These are phyloP conservation scores for Glycine tomentella DNA, from an alignment of 306 rosid species.

Conservation along the genomic window DNA sequence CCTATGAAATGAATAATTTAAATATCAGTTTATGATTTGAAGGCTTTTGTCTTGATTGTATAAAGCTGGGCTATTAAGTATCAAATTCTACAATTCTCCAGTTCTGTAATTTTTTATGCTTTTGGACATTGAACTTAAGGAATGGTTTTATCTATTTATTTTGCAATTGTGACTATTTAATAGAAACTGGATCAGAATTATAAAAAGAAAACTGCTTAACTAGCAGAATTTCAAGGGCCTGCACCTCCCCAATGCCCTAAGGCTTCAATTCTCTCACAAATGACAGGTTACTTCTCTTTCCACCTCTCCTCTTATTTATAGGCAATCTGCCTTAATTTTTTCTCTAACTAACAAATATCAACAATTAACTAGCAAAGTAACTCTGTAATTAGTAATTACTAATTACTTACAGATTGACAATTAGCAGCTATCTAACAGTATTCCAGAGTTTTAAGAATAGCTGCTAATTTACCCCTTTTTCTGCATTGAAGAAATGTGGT, in stretches of 20 bases:
- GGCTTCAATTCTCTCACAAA: no score
- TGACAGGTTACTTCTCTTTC: no score
- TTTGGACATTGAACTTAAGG: neutral
- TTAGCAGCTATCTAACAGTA: neutral
- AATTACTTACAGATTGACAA: neutral
- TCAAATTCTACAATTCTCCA: no score
- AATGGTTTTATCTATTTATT: conserved; percentile 21
- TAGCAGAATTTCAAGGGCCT: neutral
- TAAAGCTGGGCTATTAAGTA: conserved; percentile 7
- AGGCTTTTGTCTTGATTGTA: conserved; percentile 7
- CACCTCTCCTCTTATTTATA: no score
- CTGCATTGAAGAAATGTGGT: conserved; percentile 17
- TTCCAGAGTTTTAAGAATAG: conserved; percentile 7
- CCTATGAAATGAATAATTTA: conserved; percentile 30
- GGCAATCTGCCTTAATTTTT: neutral
- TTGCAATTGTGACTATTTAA: neutral
- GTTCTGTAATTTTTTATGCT: neutral
- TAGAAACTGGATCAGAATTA: neutral
- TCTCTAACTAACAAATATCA: neutral
- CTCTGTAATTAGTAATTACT: no score
- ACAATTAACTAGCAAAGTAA: neutral
- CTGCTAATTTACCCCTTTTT: neutral
- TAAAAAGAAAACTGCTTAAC: conserved; percentile 2
- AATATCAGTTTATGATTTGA: conserved; percentile 19
- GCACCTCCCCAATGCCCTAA: no score